A percentile compares a stretch with the other conserved stretches of the same genome.
Evolutionary conservation across 164 flowering plant species (phyloP).

Genomic region (Vitis rupestris): DNA sequence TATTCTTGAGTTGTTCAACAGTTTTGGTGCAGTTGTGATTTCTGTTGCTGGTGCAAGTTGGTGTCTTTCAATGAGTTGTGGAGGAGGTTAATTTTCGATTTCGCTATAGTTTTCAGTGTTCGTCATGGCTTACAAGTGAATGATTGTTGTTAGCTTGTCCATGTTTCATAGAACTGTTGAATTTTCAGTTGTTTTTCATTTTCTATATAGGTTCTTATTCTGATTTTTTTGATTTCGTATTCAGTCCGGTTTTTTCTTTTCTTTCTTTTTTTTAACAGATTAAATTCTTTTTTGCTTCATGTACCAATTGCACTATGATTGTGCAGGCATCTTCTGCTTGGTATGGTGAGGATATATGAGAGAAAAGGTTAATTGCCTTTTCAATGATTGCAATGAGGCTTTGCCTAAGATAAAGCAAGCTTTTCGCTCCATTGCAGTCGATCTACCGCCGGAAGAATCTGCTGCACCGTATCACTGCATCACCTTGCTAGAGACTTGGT

Average conservation of each 20-base stretch:
- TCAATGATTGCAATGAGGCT: conserved; percentile 98
- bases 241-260: not conserved
- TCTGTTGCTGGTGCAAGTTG: too few relatives aligned
- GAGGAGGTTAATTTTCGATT: too few relatives aligned
- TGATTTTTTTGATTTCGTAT: too few relatives aligned
- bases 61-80: too few relatives aligned
- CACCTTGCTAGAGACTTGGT: conserved; percentile 96
- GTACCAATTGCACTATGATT: conserved; percentile 94
- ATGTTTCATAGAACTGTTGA: too few relatives aligned
- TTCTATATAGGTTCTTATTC: too few relatives aligned
- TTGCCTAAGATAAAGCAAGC: conserved; percentile 97
- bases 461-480: conserved; percentile 98
- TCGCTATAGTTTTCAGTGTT: too few relatives aligned
- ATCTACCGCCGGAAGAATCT: conserved; percentile 96
- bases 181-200: too few relatives aligned
- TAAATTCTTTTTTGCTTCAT: conserved; percentile 86
- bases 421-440: conserved; percentile 95
- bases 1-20: too few relatives aligned
- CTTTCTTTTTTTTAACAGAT: conserved; percentile 45
- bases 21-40: too few relatives aligned
- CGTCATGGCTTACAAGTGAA: too few relatives aligned
- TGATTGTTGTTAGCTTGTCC: too few relatives aligned
- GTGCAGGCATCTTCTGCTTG: conserved; percentile 97
- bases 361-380: conserved; percentile 93
- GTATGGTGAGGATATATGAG: conserved; percentile 97